Conservation (phyloP, 306 rosid species). For the Sesbania bispinosa region DNA sequence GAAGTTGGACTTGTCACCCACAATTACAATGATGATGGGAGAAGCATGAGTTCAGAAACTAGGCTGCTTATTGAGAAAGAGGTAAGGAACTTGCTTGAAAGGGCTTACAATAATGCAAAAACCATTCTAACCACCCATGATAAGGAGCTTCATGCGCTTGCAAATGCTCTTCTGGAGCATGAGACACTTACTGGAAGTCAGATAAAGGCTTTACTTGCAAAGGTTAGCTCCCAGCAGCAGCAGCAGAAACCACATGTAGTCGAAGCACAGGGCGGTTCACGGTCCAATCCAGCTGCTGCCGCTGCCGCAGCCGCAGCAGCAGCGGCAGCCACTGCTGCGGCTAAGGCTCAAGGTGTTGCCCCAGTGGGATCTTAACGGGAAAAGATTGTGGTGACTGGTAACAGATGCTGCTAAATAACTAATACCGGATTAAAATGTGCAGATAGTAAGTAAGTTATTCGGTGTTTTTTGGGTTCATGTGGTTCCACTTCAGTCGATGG, state of each 20-base stretch:
- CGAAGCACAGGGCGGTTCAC: slow-evolving; percentile 52
- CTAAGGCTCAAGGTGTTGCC: slow-evolving; percentile 62
- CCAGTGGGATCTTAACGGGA: slow-evolving; percentile 59
- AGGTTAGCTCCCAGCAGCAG: slow-evolving; percentile 41
- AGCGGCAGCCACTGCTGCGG: slow-evolving; percentile 74
- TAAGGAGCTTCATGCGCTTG: slow-evolving; percentile 80
- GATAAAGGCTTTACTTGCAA: slow-evolving; percentile 58
- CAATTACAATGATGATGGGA: slow-evolving; percentile 64
- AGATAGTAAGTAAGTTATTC: slow-evolving; percentile 42
- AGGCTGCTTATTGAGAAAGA: slow-evolving; percentile 81
- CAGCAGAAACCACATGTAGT: slow-evolving; percentile 38
- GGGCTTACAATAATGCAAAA: slow-evolving; percentile 76
- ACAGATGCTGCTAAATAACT: slow-evolving; percentile 10
- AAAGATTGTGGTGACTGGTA: not conserved
- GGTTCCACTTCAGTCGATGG: slow-evolving; percentile 31
- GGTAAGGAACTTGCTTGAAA: slow-evolving; percentile 56
- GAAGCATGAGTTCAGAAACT: slow-evolving; percentile 86
- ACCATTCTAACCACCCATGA: slow-evolving; percentile 62
- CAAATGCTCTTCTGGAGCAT: slow-evolving; percentile 69
- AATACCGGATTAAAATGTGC: slow-evolving; percentile 47
- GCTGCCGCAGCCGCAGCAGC: slow-evolving; percentile 71
- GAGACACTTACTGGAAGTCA: slow-evolving; percentile 81
- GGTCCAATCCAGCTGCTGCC: slow-evolving; percentile 60
- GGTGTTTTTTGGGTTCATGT: slow-evolving; percentile 20
- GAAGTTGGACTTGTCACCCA: slow-evolving; percentile 72